Conservation (phyloP, 192 early-diverging fungal species). For the Paraglomus brasilianum region DNA sequence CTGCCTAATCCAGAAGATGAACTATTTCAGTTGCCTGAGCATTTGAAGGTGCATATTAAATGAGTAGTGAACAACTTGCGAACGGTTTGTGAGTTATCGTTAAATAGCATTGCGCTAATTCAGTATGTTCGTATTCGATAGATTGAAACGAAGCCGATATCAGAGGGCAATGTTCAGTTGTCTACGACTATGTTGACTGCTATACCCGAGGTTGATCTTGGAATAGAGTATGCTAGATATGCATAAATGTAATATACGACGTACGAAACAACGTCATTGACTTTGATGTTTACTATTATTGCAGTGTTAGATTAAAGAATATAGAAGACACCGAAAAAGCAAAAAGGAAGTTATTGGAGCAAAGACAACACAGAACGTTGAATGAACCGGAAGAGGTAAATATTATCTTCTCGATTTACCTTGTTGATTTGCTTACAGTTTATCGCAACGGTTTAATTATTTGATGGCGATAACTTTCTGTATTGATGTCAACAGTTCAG, state of each 20-base stretch:
- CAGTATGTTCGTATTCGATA: slow-evolving; percentile 28
- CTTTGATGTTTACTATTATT: neutral
- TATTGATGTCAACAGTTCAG: slow-evolving; percentile 4
- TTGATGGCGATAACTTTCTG: neutral
- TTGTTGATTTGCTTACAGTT: slow-evolving; percentile 27
- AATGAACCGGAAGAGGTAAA: slow-evolving; percentile 33
- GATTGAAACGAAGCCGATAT: slow-evolving; percentile 61
- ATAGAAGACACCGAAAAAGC: slow-evolving; percentile 81
- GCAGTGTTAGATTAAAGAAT: slow-evolving; percentile 63
- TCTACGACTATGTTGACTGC: slow-evolving; percentile 87
- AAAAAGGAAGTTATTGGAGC: slow-evolving; percentile 59
- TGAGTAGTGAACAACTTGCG: neutral
- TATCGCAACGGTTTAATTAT: neutral
- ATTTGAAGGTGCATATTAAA: slow-evolving; percentile 45
- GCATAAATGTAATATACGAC: no score
- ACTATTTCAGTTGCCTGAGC: slow-evolving; percentile 66
- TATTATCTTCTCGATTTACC: neutral
- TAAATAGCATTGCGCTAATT: neutral
- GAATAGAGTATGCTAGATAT: slow-evolving; percentile 61
- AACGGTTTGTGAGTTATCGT: neutral
- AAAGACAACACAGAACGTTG: slow-evolving; percentile 34
- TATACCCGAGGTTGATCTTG: slow-evolving; percentile 89
- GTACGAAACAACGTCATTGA: slow-evolving; percentile 7
- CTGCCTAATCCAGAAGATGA: slow-evolving; percentile 57
- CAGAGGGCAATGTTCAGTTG: slow-evolving; percentile 83